phyloP scores from a whole-genome alignment of 441 rosid genomes.

The Brassica hybrid region DNA sequence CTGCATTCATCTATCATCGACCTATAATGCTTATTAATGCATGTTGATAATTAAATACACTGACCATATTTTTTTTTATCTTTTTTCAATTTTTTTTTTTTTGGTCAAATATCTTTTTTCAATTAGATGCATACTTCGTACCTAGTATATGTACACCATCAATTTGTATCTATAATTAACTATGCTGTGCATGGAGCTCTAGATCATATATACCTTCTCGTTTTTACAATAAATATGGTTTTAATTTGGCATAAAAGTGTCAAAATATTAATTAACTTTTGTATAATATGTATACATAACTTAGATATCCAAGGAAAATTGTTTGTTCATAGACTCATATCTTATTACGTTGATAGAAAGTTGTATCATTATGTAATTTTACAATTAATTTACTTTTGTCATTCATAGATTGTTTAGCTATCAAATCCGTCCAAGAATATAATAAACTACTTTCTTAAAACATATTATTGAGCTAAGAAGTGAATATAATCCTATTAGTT shows the following conservation, averaged over 20 bases:
- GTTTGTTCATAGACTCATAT: neutral
- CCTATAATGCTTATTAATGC: neutral
- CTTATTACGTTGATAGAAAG: too few relatives aligned
- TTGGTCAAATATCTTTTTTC: too few relatives aligned
- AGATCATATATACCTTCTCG: neutral
- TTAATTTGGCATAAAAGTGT: too few relatives aligned
- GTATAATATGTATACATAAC: too few relatives aligned
- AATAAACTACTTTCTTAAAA: too few relatives aligned
- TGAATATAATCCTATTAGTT: too few relatives aligned
- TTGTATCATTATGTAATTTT: too few relatives aligned
- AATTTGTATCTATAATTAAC: neutral
- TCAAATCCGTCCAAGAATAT: conserved; percentile 6
- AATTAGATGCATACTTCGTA: neutral
- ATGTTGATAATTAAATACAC: neutral
- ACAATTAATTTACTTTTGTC: neutral
- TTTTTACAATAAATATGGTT: too few relatives aligned
- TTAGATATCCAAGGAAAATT: neutral
- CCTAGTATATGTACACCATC: too few relatives aligned
- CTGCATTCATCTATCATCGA: conserved; percentile 5
- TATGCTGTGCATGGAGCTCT: neutral
- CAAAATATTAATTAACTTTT: too few relatives aligned
- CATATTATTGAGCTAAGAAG: too few relatives aligned
- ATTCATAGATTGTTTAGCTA: neutral
- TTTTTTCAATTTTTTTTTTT: too few relatives aligned
- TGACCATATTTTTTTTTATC: neutral